Conservation (phyloP, 169 alveolate genomes). For the Neospora caninum region DNA sequence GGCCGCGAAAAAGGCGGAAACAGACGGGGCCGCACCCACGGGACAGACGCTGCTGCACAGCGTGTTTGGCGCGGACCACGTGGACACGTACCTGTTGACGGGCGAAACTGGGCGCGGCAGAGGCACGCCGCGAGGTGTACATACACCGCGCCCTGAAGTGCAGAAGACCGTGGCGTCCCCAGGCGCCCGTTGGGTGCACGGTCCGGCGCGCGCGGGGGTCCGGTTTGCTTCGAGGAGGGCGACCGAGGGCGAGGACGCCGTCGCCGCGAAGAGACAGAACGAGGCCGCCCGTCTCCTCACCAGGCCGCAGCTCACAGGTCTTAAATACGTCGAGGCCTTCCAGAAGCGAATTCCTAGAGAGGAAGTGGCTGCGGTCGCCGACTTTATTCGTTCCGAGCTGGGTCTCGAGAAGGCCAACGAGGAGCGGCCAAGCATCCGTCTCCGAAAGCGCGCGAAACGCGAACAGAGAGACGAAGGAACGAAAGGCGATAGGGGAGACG, state of each 20-base stretch:
- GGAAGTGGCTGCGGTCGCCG: conserved; percentile 78
- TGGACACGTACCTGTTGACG: not conserved
- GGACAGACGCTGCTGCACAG: not conserved
- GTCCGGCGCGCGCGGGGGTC: too few relatives aligned
- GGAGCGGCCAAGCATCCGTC: not conserved
- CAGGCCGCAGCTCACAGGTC: conserved; percentile 78
- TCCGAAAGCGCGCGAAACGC: not conserved
- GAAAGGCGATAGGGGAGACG: not conserved
- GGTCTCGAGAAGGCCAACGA: not conserved
- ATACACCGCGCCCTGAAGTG: not conserved
- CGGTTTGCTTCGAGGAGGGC: too few relatives aligned
- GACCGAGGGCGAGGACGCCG: not conserved
- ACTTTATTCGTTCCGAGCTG: not conserved
- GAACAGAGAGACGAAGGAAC: conserved; percentile 5
- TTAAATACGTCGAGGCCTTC: conserved; percentile 82
- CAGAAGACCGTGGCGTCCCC: too few relatives aligned
- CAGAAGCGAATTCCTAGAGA: conserved; percentile 82
- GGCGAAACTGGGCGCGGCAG: not conserved
- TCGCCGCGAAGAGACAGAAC: not conserved
- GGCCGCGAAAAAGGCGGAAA: too few relatives aligned
- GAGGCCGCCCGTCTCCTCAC: conserved; percentile 70
- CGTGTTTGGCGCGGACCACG: not conserved
- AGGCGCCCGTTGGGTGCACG: too few relatives aligned
- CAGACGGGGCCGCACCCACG: too few relatives aligned
- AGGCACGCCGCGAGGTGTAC: not conserved